Percentiles rank a stretch among this genome's conserved stretches.
Evolutionary conservation across 192 early-diverging fungal species (phyloP).

Genomic region (Phycomyces nitens): DNA sequence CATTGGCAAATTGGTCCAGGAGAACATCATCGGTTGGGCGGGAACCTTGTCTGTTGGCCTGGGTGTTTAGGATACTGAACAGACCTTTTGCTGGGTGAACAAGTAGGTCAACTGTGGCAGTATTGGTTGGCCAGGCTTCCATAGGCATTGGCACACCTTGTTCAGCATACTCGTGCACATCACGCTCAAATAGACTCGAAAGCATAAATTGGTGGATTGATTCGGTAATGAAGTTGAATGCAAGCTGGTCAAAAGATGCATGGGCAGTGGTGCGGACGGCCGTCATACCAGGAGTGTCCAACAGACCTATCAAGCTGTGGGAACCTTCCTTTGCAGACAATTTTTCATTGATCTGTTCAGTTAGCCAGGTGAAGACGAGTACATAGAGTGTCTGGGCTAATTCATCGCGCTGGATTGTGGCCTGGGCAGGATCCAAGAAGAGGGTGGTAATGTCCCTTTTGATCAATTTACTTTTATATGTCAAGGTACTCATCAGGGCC

Average conservation of each 20-base stretch:
- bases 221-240: slow-evolving; percentile 64
- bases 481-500: slow-evolving; percentile 69
- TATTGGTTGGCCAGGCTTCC: slow-evolving; percentile 53
- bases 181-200: slow-evolving; percentile 62
- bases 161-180: slow-evolving; percentile 52
- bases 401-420: slow-evolving; percentile 70
- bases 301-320: slow-evolving; percentile 73
- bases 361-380: slow-evolving; percentile 77
- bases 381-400: slow-evolving; percentile 74
- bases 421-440: slow-evolving; percentile 71
- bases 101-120: slow-evolving; percentile 65
- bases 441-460: slow-evolving; percentile 80
- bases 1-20: slow-evolving; percentile 45
- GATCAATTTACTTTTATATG: slow-evolving; percentile 79
- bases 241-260: slow-evolving; percentile 61
- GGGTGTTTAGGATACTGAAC: slow-evolving; percentile 52
- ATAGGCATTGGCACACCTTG: slow-evolving; percentile 57
- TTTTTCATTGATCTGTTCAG: slow-evolving; percentile 78
- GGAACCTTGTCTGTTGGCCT: slow-evolving; percentile 35
- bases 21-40: slow-evolving; percentile 51
- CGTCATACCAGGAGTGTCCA: slow-evolving; percentile 75
- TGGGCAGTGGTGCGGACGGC: slow-evolving; percentile 15
- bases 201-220: slow-evolving; percentile 58
- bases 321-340: slow-evolving; percentile 62
- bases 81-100: slow-evolving; percentile 66